Evolutionary conservation across 768 basidiomycete genomes (phyloP).

Genomic region (Naganishia kalamii): DNA sequence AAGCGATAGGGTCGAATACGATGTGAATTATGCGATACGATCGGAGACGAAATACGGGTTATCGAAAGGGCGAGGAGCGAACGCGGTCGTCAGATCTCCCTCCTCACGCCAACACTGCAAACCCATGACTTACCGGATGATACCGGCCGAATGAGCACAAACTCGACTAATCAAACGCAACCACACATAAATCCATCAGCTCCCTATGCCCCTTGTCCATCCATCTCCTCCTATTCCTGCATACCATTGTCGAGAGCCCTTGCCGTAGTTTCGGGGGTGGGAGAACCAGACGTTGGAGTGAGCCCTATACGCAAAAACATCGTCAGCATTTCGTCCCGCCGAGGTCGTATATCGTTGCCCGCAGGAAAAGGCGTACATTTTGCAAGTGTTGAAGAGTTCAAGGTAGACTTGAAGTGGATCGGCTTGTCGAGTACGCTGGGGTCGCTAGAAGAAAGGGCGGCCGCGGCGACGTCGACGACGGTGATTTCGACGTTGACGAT

Average conservation of each 20-base stretch:
- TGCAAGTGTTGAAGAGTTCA: conserved; percentile 17
- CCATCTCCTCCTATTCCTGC: conserved; percentile 35
- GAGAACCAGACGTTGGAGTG: conserved; percentile 99
- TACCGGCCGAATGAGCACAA: conserved; percentile 93
- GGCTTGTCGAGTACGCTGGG: conserved; percentile 17
- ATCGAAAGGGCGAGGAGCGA: background rate
- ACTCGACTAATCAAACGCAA: conserved; percentile 61
- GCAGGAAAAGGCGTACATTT: background rate
- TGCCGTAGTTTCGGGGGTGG: conserved; percentile 88
- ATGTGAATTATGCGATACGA: conserved; percentile 1
- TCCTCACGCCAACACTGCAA: background rate
- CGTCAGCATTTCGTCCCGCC: background rate
- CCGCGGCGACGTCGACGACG: background rate
- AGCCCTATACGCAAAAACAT: conserved; percentile 61
- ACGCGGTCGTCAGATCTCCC: background rate
- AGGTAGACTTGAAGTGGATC: conserved; percentile 12
- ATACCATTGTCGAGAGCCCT: conserved; percentile 90
- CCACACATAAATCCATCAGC: background rate
- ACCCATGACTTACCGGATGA: conserved; percentile 73
- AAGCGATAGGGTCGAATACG: background rate
- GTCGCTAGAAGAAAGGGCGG: background rate
- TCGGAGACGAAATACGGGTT: conserved; percentile 19
- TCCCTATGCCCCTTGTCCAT: background rate
- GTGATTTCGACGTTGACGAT: background rate
- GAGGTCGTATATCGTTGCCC: background rate